Base-by-base conservation (phyloP, 2,329 filamentous ascomycete genomes). In the Aspergillus pseudoglaucus region DNA sequence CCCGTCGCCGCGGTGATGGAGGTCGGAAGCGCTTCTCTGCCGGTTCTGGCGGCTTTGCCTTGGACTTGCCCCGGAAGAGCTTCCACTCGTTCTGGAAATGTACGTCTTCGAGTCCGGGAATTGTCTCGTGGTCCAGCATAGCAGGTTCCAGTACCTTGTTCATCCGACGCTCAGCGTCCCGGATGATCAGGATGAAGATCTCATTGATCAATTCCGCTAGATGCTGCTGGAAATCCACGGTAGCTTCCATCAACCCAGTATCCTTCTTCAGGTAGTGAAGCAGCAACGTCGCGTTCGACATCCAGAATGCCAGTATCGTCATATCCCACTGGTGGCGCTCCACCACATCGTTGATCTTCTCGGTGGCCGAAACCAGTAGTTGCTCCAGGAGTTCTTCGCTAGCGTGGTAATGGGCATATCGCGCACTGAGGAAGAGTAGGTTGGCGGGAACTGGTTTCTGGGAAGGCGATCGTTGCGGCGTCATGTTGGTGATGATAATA, bases 81-180 rank as follows among this genome's bases (percentile, higher is more conserved):
- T 95, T 96, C 93, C 93, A 98, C 66, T 98, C 93, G 63, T 97
- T 90, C 65, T 97, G 91, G 62, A 98, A 98, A 5, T 89, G 85
- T 50, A 98, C 89, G 62, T 95, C 91, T 64, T 97, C 91, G 56
- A 98, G 93, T 0, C 93, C 93, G 1, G 93, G 91, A 53, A 98
- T 98, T 0, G 90, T 96, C 71, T 98, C 93, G 67, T 97, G 91
- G 60, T 98, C 93, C 44, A 98, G 79, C 87, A 98, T 95, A 17
- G 90, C 90, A 23, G 82, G 78, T 64, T 97, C 91, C 39, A 98
- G 75, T 32, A 95, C 88, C 70, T 96, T 97, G 73, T 98, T 93
- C 75, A 98, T 87, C 53, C 93, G 84, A 57, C 93, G 80, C 71
- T 98, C 93, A 2, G 93, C 93, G 65, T 98, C 93, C 57, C 93